These are phyloP conservation scores for Hygrocybe coccinea DNA, from an alignment of 768 basidiomycete species.

Conservation along the genomic window DNA sequence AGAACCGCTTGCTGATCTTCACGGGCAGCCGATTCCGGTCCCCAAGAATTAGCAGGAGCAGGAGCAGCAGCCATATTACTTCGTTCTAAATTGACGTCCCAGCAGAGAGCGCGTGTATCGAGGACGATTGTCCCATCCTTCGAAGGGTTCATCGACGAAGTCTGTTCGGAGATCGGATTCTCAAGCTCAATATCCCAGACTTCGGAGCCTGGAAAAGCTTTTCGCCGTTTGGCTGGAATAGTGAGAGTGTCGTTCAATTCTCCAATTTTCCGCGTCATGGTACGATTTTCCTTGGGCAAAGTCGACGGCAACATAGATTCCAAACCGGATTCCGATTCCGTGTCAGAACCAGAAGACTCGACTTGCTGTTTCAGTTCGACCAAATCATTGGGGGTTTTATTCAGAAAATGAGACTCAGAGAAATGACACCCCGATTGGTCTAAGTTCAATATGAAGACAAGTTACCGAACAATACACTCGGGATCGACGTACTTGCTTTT, in stretches of 20 bases:
- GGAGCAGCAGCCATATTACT: background rate
- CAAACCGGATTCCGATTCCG: background rate
- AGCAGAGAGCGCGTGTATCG: constrained; percentile 25
- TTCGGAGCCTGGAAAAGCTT: constrained; percentile 38
- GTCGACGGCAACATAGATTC: background rate
- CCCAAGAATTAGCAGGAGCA: background rate
- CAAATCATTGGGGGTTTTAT: background rate
- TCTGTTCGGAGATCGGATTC: constrained; percentile 11
- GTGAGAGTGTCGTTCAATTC: background rate
- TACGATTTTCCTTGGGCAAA: background rate
- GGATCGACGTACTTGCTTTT: constrained; percentile 25
- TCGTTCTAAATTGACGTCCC: background rate
- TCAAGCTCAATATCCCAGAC: constrained; percentile 56
- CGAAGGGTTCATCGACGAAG: constrained; percentile 15
- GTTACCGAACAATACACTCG: background rate
- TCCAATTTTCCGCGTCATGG: background rate
- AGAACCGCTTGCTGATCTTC: background rate
- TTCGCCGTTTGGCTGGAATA: background rate
- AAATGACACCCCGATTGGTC: constrained; percentile 25
- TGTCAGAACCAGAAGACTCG: background rate
- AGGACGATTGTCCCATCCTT: constrained; percentile 30
- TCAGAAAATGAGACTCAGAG: constrained; percentile 35
- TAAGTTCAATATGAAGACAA: background rate
- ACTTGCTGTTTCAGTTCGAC: background rate
- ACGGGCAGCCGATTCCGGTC: background rate